Percentiles rank a stretch among this genome's conserved stretches.
Evolutionary conservation across 306 rosid species (phyloP).

Genomic region (Quercus engelmannii): DNA sequence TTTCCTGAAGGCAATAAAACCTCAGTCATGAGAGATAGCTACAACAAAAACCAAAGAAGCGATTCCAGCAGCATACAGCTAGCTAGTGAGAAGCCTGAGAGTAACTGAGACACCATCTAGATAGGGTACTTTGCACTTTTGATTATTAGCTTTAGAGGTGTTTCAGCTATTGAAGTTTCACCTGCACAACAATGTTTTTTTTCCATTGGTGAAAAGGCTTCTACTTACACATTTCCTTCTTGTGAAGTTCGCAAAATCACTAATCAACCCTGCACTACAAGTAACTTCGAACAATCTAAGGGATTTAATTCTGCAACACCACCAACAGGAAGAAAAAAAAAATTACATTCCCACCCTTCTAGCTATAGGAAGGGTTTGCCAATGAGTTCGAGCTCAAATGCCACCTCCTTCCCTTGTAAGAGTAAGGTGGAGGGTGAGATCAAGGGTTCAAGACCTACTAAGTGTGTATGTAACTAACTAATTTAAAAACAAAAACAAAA

Average conservation of each 20-base stretch:
- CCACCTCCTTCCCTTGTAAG: no score
- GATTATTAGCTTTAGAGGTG: not conserved
- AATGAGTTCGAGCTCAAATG: not conserved
- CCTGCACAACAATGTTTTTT: not conserved
- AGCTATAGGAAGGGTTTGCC: not conserved
- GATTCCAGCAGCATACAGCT: constrained; percentile 11
- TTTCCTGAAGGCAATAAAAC: constrained; percentile 55
- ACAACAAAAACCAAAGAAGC: not conserved
- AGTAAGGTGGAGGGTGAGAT: no score
- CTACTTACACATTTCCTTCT: not conserved
- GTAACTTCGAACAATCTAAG: not conserved
- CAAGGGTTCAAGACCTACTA: no score
- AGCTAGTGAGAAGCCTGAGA: not conserved
- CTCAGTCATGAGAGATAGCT: constrained; percentile 13
- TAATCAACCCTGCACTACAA: not conserved
- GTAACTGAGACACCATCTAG: not conserved
- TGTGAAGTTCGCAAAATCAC: not conserved
- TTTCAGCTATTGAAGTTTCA: not conserved
- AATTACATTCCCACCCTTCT: not conserved
- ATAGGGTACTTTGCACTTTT: not conserved
- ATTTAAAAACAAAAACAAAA: no score
- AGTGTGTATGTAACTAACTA: no score
- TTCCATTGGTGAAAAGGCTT: not conserved
- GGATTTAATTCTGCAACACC: not conserved
- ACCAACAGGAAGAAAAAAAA: not conserved